These are phyloP conservation scores for Nannochloropsis salina DNA, from an alignment of 108 stramenopile genomes.

Conservation along the genomic window DNA sequence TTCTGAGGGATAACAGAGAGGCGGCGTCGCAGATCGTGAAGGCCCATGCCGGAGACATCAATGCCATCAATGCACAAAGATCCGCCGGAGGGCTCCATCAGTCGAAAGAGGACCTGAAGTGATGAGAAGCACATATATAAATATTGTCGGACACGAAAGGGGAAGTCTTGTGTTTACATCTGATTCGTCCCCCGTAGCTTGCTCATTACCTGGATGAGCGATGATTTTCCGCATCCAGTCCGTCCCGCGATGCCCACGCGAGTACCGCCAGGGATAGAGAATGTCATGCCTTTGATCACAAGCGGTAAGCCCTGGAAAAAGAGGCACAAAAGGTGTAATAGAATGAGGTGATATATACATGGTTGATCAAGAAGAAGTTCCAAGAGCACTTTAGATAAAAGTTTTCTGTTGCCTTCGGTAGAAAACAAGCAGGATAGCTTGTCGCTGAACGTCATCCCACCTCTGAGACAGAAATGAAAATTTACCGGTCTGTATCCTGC, in stretches of 20 bases:
- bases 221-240: slow-evolving; percentile 47
- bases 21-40: neutral
- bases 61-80: slow-evolving; percentile 67
- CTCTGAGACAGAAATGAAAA: no score
- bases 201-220: slow-evolving; percentile 42
- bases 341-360: neutral
- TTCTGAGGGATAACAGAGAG: neutral
- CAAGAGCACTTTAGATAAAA: no score
- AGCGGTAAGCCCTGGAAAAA: slow-evolving; percentile 53
- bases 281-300: slow-evolving; percentile 42
- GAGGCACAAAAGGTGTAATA: neutral
- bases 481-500: slow-evolving; percentile 25
- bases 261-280: slow-evolving; percentile 41
- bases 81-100: slow-evolving; percentile 63
- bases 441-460: no score
- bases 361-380: no score
- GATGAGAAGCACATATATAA: slow-evolving; percentile 21
- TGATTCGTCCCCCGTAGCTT: neutral
- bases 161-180: neutral
- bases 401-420: no score
- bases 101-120: slow-evolving; percentile 65
- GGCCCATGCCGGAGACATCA: slow-evolving; percentile 51
- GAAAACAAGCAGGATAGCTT: no score
- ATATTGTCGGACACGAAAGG: neutral
- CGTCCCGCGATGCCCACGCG: slow-evolving; percentile 51